These are phyloP conservation scores for Cubamyces sp. DNA, from an alignment of 768 basidiomycete species.

Conservation along the genomic window DNA sequence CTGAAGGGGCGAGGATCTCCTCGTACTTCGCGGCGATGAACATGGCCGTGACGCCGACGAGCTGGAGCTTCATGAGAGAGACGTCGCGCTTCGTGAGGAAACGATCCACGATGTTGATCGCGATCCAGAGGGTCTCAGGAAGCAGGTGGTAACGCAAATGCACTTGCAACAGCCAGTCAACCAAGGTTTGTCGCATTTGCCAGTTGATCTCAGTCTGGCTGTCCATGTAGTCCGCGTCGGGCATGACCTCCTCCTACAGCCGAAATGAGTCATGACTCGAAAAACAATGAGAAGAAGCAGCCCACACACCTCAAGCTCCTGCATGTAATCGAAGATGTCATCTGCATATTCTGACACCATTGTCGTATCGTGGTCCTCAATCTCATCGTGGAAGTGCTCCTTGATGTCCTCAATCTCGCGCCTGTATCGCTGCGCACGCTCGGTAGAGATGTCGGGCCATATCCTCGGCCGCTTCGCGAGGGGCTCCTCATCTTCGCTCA, in stretches of 20 bases:
- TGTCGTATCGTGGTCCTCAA: conserved; percentile 79
- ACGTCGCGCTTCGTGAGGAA: conserved; percentile 74
- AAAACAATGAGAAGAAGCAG: not conserved
- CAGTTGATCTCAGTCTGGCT: conserved; percentile 91
- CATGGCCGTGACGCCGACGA: conserved; percentile 98
- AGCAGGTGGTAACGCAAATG: conserved; percentile 99
- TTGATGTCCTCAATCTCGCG: conserved; percentile 70
- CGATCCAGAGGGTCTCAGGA: conserved; percentile 99
- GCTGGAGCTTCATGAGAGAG: conserved; percentile 83
- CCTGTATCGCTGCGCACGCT: conserved; percentile 58
- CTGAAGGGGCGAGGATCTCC: conserved; percentile 95
- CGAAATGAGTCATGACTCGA: conserved; percentile 29
- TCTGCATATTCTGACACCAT: conserved; percentile 99
- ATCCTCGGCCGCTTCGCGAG: conserved; percentile 47
- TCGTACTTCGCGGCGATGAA: conserved; percentile 99
- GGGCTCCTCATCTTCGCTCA: conserved; percentile 20
- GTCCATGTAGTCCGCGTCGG: conserved; percentile 91
- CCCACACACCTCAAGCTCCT: conserved; percentile 78
- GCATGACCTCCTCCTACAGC: conserved; percentile 81
- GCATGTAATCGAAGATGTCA: conserved; percentile 97
- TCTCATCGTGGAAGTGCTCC: conserved; percentile 65
- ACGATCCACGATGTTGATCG: conserved; percentile 90
- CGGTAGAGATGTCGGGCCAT: conserved; percentile 79
- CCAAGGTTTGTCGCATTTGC: conserved; percentile 94
- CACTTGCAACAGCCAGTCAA: conserved; percentile 98